These are phyloP conservation scores for Linnemannia elongata DNA, from an alignment of 192 early-diverging fungal genomes.

Conservation along the genomic window DNA sequence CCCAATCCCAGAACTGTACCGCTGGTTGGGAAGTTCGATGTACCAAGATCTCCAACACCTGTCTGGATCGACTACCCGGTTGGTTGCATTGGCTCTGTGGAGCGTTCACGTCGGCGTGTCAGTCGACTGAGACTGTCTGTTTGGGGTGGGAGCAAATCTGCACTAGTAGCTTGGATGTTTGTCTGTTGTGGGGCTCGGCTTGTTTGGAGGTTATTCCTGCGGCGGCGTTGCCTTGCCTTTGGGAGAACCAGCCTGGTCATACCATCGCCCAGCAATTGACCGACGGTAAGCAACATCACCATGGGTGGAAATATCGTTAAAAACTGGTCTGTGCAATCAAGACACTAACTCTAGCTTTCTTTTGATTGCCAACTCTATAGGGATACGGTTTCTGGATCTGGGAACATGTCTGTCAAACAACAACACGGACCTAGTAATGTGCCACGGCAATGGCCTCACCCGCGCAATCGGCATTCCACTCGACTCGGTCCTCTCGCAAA, in stretches of 20 bases:
- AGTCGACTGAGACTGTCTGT: slow-evolving; percentile 51
- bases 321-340: no score
- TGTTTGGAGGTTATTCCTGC: slow-evolving; percentile 40
- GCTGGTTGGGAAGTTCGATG: slow-evolving; percentile 37
- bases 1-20: slow-evolving; percentile 46
- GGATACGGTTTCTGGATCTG: slow-evolving; percentile 58
- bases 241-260: slow-evolving; percentile 58
- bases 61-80: slow-evolving; percentile 24
- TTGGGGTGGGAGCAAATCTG: slow-evolving; percentile 52
- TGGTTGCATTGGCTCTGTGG: slow-evolving; percentile 57
- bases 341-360: not conserved
- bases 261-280: slow-evolving; percentile 42
- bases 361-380: slow-evolving; percentile 17
- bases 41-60: slow-evolving; percentile 39
- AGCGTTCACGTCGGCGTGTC: slow-evolving; percentile 38
- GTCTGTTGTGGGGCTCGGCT: slow-evolving; percentile 40
- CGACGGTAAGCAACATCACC: slow-evolving; percentile 38
- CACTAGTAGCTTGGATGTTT: slow-evolving; percentile 38
- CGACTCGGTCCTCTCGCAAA: slow-evolving; percentile 38
- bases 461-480: slow-evolving; percentile 44
- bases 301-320: no score
- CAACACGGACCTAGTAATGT: slow-evolving; percentile 41
- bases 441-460: slow-evolving; percentile 38
- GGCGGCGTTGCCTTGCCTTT: slow-evolving; percentile 50
- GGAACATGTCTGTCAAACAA: slow-evolving; percentile 54